Base-by-base conservation (phyloP, 2,329 filamentous ascomycete genomes). In the Dendrostoma leiphaemia region DNA sequence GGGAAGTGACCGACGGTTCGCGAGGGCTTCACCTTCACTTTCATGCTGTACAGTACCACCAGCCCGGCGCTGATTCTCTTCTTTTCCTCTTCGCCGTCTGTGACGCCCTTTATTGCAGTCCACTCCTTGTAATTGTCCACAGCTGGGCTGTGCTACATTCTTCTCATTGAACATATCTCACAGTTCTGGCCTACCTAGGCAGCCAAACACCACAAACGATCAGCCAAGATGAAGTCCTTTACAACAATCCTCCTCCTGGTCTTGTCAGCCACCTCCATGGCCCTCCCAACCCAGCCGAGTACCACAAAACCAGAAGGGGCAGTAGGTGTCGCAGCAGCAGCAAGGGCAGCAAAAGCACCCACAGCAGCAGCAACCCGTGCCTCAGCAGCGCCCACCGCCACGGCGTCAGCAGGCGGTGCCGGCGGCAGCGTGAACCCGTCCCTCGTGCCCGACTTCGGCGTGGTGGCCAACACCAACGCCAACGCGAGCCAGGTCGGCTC, bases 401-500 rank as follows among this genome's bases (percentile, higher is more conserved):
- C 37, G 13, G 34, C 15, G 3, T 12, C 34, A 10, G 40, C 51
- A 40, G 38, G 48, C 9, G 23, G 34, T 28, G 48, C 43, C 15
- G 43, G 43, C 32, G 43, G 19, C 34, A n/a, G n/a, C 35, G 34
- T 53, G 15, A 34, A 53, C 44, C 43, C 51, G 7, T 24, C 26
- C 19, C 28, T 53, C 10, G 51, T 53, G 0, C 51, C 51, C 17
- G 43, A 47, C 44, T 53, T 53, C 1, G 51, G 51, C 9, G 51
- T 53, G 13, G 28, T 38, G 8, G 32, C 45, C 17, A 40, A 40
- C 24, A 38, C 28, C 26, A 53, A 53, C 26, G 51, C 32, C 12
- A 37, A 40, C 34, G 51, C 51, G 19, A 19, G 28, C 29, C 51
- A 53, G 35, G 34, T 38, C 29, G 51, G 51, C 9, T 53, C 51